phyloP scores from a whole-genome alignment of 1,284 basidiomycete species.

The Pterulicium gracile region DNA sequence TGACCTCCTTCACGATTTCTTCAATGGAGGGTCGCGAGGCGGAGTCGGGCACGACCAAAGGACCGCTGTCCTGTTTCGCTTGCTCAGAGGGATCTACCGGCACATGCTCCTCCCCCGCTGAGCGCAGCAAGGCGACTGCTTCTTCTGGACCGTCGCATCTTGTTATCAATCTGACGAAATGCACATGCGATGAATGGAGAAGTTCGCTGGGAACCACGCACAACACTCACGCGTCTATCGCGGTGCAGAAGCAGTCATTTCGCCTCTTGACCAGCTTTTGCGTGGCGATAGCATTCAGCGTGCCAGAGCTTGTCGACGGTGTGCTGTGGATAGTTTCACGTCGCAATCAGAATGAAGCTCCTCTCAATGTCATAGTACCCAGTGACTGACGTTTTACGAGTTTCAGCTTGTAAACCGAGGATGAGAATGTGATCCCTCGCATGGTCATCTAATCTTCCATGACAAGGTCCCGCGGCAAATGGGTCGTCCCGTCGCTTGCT shows the following conservation, averaged over 20 bases:
- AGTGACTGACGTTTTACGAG: too few species aligned
- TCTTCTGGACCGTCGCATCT: slow-evolving; percentile 47
- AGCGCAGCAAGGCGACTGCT: slow-evolving; percentile 49
- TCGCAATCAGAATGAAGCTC: slow-evolving; percentile 11
- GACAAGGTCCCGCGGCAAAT: too few species aligned
- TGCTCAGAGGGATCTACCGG: slow-evolving; percentile 36
- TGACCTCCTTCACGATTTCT: slow-evolving; percentile 46
- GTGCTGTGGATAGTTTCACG: slow-evolving; percentile 16
- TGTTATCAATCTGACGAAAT: slow-evolving; percentile 41
- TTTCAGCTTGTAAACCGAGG: too few species aligned
- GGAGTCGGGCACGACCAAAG: slow-evolving; percentile 30
- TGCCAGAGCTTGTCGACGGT: slow-evolving; percentile 28
- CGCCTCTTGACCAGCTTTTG: slow-evolving; percentile 68
- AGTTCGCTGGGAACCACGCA: not conserved
- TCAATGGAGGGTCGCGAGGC: slow-evolving; percentile 47
- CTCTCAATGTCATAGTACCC: too few species aligned
- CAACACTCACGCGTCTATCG: slow-evolving; percentile 60
- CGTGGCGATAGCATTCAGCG: slow-evolving; percentile 44
- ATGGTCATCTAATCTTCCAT: too few species aligned
- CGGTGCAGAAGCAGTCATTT: slow-evolving; percentile 54
- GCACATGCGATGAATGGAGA: not conserved
- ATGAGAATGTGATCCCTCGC: slow-evolving; percentile 58
- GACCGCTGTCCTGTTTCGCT: slow-evolving; percentile 11
- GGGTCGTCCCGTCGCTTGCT: too few species aligned
- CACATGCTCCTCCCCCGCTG: slow-evolving; percentile 58